These are phyloP conservation scores for Neonectria magnoliae DNA, from an alignment of 2,329 filamentous ascomycete genomes.

Conservation along the genomic window DNA sequence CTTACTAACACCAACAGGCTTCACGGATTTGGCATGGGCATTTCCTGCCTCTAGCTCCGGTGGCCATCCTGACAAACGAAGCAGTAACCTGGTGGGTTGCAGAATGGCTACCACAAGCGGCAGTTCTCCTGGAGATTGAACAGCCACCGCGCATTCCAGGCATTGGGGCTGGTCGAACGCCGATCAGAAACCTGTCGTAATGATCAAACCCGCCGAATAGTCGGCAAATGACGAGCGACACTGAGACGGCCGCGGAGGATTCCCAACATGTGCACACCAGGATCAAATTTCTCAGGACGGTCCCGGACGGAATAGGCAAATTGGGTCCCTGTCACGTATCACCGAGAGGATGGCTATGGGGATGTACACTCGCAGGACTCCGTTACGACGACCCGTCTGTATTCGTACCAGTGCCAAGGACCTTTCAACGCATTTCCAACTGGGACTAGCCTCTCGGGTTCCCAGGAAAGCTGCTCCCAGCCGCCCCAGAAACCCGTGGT, in stretches of 20 bases:
- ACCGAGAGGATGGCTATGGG: constrained; percentile 6
- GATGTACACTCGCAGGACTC: constrained; percentile 14
- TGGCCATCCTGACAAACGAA: constrained; percentile 1
- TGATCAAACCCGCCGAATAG: constrained; percentile 1
- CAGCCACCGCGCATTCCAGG: constrained; percentile 6
- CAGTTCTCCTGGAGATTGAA: background rate
- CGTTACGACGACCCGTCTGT: constrained; percentile 1
- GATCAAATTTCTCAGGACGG: constrained; percentile 3
- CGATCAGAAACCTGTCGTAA: constrained; percentile 23
- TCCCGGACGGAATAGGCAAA: constrained; percentile 18
- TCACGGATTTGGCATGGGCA: constrained; percentile 8
- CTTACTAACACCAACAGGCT: constrained; percentile 3
- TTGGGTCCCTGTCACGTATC: constrained; percentile 10
- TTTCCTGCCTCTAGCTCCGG: constrained; percentile 4
- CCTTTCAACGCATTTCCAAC: constrained; percentile 4
- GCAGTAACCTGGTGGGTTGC: constrained; percentile 19
- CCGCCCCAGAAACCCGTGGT: constrained; percentile 6
- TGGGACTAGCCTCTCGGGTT: constrained; percentile 18
- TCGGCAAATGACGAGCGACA: constrained; percentile 12
- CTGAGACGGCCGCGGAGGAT: background rate
- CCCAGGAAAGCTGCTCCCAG: constrained; percentile 10
- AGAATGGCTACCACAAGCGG: constrained; percentile 17
- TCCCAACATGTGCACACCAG: constrained; percentile 9
- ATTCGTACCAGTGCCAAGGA: constrained; percentile 12
- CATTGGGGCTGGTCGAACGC: constrained; percentile 8